phyloP scores from a whole-genome alignment of 2,329 filamentous ascomycete genomes.

The Botryosphaeria dothidea region DNA sequence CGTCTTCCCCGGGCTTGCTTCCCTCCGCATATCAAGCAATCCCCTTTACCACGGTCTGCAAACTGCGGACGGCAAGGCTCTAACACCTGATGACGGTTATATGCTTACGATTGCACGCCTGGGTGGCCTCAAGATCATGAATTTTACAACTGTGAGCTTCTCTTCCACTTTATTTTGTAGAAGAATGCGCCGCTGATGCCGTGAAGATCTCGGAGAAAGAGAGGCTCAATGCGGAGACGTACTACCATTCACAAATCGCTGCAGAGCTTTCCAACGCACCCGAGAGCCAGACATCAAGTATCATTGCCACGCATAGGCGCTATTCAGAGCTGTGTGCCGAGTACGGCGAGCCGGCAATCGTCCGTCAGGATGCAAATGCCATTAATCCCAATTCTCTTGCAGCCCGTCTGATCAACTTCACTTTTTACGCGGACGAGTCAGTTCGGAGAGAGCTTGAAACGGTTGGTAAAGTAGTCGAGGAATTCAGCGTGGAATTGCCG shows the following conservation, averaged over 20 bases:
- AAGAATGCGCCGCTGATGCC: not conserved
- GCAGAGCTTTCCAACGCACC: conserved; percentile 68
- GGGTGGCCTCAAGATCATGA: conserved; percentile 65
- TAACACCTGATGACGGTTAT: conserved; percentile 75
- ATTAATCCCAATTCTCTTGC: conserved; percentile 80
- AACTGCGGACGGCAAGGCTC: conserved; percentile 37
- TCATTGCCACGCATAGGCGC: conserved; percentile 67
- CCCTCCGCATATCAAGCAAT: conserved; percentile 81
- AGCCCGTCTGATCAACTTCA: conserved; percentile 67
- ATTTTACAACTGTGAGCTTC: conserved; percentile 55
- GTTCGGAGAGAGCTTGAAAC: conserved; percentile 23
- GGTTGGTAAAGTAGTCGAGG: conserved; percentile 24
- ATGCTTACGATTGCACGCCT: conserved; percentile 85
- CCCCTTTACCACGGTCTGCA: conserved; percentile 70
- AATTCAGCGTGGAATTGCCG: conserved; percentile 58
- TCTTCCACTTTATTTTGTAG: not conserved
- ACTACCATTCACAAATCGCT: conserved; percentile 84
- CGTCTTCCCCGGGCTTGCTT: conserved; percentile 71
- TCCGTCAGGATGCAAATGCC: conserved; percentile 40
- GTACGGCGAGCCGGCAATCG: conserved; percentile 71
- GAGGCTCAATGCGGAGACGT: conserved; percentile 85
- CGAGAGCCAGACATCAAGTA: conserved; percentile 52
- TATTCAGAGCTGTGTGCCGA: conserved; percentile 72
- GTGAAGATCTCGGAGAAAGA: conserved; percentile 66
- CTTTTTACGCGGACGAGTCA: conserved; percentile 54